Conservation (phyloP, 805 yeast genomes). For the Spencermartinsiella europaea region DNA sequence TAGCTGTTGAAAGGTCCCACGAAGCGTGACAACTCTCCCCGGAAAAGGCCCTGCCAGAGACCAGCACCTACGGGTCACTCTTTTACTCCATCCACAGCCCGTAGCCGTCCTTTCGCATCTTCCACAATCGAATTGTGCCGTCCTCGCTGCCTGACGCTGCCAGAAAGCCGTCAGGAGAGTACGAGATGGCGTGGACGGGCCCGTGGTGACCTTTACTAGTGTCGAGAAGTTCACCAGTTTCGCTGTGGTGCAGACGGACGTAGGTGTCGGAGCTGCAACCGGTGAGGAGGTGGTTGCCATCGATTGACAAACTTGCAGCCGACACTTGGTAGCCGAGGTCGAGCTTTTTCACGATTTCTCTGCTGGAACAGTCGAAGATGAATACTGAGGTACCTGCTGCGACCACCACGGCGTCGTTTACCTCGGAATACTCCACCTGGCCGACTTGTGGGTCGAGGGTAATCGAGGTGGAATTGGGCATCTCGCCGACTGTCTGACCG, state of each 20-base stretch:
- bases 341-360: conserved; percentile 13
- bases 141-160: conserved; percentile 98
- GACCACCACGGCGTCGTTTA: conserved; percentile 19
- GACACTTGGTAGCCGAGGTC: conserved; percentile 26
- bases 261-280: conserved; percentile 30
- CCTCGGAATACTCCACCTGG: conserved; percentile 23
- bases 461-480: conserved; percentile 2
- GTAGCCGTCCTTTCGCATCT: conserved; percentile 39
- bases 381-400: conserved; percentile 24
- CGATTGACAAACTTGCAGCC: conserved; percentile 23
- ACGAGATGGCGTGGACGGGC: conserved; percentile 82
- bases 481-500: conserved; percentile 1
- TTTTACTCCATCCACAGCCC: conserved; percentile 27
- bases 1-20: too few species aligned
- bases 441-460: conserved; percentile 13
- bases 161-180: conserved; percentile 71
- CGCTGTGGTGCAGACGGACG: conserved; percentile 29
- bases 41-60: too few species aligned
- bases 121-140: conserved; percentile 92
- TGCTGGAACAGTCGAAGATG: conserved; percentile 16
- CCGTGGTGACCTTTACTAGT: conserved; percentile 94
- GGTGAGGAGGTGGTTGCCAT: conserved; percentile 22
- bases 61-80: too few species aligned
- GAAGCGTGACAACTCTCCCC: too few species aligned
- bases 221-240: conserved; percentile 85